Conservation (phyloP, 345 rosid genomes). For the Sisymbrium altissimum region DNA sequence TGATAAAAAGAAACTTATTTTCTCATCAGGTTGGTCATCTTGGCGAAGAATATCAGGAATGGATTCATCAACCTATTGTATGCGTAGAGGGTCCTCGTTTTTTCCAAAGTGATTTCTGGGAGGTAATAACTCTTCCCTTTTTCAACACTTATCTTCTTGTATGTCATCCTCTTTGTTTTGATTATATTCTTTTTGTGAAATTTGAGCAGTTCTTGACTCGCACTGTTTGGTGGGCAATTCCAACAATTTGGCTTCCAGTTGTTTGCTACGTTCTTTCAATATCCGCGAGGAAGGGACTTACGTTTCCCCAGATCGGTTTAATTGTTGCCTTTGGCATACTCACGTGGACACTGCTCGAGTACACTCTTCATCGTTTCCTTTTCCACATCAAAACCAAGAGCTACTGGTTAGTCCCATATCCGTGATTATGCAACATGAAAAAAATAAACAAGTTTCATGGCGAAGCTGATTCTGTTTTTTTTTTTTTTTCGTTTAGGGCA, state of each 20-base stretch:
- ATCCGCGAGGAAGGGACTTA: conserved; percentile 64
- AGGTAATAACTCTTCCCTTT: conserved; percentile 44
- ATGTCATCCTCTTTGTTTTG: neutral
- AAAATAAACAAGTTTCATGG: neutral
- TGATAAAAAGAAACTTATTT: neutral
- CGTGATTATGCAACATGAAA: neutral
- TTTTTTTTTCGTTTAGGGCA: conserved; percentile 45
- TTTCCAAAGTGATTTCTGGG: conserved; percentile 82
- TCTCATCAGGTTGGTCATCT: conserved; percentile 89
- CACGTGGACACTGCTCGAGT: conserved; percentile 86
- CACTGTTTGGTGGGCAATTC: conserved; percentile 98
- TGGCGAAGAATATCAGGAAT: conserved; percentile 88
- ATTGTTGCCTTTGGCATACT: conserved; percentile 65
- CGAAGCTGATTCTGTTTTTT: conserved; percentile 2
- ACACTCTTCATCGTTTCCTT: conserved; percentile 88
- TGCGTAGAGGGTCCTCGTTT: conserved; percentile 92
- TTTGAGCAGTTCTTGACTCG: conserved; percentile 73
- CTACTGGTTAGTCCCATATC: conserved; percentile 61
- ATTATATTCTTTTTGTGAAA: neutral
- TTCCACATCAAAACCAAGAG: conserved; percentile 85
- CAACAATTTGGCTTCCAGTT: conserved; percentile 88
- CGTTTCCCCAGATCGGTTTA: conserved; percentile 47
- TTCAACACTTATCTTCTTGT: neutral
- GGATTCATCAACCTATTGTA: conserved; percentile 98
- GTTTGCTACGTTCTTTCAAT: conserved; percentile 56